Base-by-base conservation (phyloP, 2,329 filamentous ascomycete genomes). In the Sporothrix schenckii region DNA sequence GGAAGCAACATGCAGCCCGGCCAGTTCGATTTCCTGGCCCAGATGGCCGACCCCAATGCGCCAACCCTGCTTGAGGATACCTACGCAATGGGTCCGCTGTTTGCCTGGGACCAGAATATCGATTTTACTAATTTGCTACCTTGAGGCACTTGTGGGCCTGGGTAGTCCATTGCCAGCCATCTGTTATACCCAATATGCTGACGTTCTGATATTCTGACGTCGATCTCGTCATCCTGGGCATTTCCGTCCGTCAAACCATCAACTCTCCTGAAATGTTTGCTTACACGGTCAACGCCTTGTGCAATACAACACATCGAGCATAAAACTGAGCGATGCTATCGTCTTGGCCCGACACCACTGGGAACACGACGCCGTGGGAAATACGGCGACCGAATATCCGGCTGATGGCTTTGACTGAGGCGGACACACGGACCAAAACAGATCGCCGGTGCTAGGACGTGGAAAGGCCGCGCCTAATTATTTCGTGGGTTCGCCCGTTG, bases 21-120 rank as follows among this genome's bases (percentile, higher is more conserved):
- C 16, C 68, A 61, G 10, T 41, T 69, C 16, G 69, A 72, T 16
- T 49, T 70, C n/a, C 27, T 71, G 58, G 50, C 52, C 10, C 58
- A 69, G 24, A 50, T 72, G 63, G 21, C 60, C n/a, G 66, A 72
- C 58, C 58, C 66, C 24, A 68, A 52, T 39, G 66, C 13, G 30
- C 65, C 69, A 4, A 69, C 24, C 21, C 19, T 70, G 21, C 65
- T 70, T 47, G 68, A 70, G 47, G 66, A 68, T 52, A 70, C 71
- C 11, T 72, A 70, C 69, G 52, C 68, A 1, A 69, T 72, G 69
- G 69, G 69, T 2, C 68, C 69, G 7, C n/a, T 72, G 3, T 72
- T 70, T 34, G 65, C 58, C 44, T 72, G 71, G 71, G 71, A 72
- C 58, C 71, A 72, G 47, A 70, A 49, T 27, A 49, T 72, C 34